These are phyloP conservation scores for Malassezia furfur DNA, from an alignment of 1,284 basidiomycete genomes.

Conservation along the genomic window DNA sequence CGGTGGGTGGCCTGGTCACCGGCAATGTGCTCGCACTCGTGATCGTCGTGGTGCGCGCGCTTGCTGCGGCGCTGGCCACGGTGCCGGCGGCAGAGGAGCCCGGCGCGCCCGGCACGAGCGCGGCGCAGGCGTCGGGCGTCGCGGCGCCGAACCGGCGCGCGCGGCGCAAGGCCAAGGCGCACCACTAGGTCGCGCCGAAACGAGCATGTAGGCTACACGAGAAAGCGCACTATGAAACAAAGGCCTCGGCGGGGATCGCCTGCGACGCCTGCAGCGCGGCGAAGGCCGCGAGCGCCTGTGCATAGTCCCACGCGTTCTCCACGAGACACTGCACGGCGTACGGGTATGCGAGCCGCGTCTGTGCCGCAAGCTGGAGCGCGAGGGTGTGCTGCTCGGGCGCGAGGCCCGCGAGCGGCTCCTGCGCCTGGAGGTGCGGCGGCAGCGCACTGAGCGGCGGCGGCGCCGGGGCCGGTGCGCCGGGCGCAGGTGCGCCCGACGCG, in stretches of 20 bases:
- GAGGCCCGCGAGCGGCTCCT: conserved; percentile 21
- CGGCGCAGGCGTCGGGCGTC: too few species aligned
- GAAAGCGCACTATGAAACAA: conserved; percentile 6
- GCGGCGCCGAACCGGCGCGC: too few species aligned
- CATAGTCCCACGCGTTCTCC: conserved; percentile 48
- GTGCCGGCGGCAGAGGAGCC: too few species aligned
- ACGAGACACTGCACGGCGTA: conserved; percentile 48
- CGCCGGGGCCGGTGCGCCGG: background rate
- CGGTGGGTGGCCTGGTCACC: background rate
- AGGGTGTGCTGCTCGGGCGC: conserved; percentile 47
- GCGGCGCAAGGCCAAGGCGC: too few species aligned
- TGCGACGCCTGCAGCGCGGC: conserved; percentile 19
- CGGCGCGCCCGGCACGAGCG: too few species aligned
- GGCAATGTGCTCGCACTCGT: conserved; percentile 2
- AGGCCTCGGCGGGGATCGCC: conserved; percentile 30
- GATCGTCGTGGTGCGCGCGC: too few species aligned
- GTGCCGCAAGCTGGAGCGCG: conserved; percentile 41
- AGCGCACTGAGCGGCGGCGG: conserved; percentile 1
- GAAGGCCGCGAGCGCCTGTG: conserved; percentile 44
- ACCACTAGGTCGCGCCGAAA: too few species aligned
- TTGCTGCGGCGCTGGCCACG: too few species aligned
- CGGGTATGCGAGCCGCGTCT: conserved; percentile 46
- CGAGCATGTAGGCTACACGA: too few species aligned
- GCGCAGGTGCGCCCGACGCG: background rate
- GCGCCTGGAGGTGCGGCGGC: conserved; percentile 26